A percentile compares a stretch with the other conserved stretches of the same genome.
Evolutionary conservation across 202 grass and related monocot genomes (phyloP).

Genomic region (Cymbopogon flexuosus): DNA sequence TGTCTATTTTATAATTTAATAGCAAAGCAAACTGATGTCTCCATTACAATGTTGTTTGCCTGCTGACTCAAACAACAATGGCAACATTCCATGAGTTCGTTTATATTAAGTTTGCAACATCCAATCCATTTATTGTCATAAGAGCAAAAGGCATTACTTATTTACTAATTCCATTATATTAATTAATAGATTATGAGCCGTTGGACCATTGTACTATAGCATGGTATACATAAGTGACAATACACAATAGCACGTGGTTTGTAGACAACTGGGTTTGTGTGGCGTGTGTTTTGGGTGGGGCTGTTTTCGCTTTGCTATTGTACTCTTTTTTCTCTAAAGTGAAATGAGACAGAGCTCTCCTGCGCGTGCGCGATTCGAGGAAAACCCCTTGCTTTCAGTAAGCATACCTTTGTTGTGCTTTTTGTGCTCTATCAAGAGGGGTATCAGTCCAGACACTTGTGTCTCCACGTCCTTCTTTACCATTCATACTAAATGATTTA

Average conservation of each 20-base stretch:
- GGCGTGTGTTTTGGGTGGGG: not conserved
- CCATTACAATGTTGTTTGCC: not conserved
- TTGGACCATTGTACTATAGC: not conserved
- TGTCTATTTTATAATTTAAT: not conserved
- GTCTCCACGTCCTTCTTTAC: constrained; percentile 86
- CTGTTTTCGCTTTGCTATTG: not conserved
- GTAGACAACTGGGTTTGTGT: not conserved
- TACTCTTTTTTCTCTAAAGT: not conserved
- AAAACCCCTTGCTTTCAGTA: not conserved
- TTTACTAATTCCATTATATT: not conserved
- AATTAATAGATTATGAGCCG: too few relatives aligned
- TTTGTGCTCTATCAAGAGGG: constrained; percentile 83
- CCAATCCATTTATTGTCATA: too few relatives aligned
- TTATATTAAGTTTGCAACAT: not conserved
- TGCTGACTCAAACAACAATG: not conserved
- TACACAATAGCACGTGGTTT: not conserved
- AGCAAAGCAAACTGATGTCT: not conserved
- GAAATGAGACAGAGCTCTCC: not conserved
- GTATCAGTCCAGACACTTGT: constrained; percentile 79
- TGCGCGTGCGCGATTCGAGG: not conserved
- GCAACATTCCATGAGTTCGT: not conserved
- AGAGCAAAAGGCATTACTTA: too few relatives aligned
- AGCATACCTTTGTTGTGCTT: constrained; percentile 77
- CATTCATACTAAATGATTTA: constrained; percentile 78
- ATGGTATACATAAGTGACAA: not conserved